Base-by-base conservation (phyloP, 345 rosid species). In the Sonneratia caseolaris region DNA sequence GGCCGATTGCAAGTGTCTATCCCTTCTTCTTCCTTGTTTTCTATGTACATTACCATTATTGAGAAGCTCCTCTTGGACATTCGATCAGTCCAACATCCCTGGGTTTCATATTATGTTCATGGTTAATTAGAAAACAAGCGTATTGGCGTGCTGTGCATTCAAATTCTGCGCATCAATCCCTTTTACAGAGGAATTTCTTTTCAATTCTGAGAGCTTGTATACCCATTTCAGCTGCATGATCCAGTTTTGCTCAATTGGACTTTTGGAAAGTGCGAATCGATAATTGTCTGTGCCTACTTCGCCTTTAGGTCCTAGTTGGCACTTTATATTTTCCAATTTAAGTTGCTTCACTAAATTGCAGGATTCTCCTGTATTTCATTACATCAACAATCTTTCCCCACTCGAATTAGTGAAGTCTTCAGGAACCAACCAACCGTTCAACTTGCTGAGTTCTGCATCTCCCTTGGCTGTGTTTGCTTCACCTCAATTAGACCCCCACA, bases 331-430 rank as follows among this genome's bases (percentile, higher is more conserved):
- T 53, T 53, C 21, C 15, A 16, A 3, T 15, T 53, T 53, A 13
- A 53, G 15, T 53, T 16, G 57, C 57, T 53, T 53, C 16, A 14
- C 19, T 36, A 65, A 65, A 8, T 37, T 35, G 43, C 43, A 65
- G 45, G 68, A 36, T 64, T 64, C 68, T 27, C 19, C 68, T 19
- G 40, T 64, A 24, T 64, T 64, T 37, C 38, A 64, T 36, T 65
- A 65, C 68, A 65, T 65, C 68, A 65, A 16, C 43, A 65, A 36
- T 21, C 70, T 72, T 69, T 67, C 57, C 43, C 53, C 73, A 69
- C 70, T 70, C 51, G 67, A 75, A 81, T 66, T 40, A 27, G n/a
- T 21, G 40, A 65, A 37, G 18, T 35, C 68, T 14, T 65, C 21
- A 9, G 38, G 43, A 35, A 37, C 42, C 68, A 35, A 18, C 45